Percentiles rank a stretch among this genome's conserved stretches.
Evolutionary conservation across 176 grass and related monocot genomes (phyloP).

Genomic region (Rhynchospora breviuscula): DNA sequence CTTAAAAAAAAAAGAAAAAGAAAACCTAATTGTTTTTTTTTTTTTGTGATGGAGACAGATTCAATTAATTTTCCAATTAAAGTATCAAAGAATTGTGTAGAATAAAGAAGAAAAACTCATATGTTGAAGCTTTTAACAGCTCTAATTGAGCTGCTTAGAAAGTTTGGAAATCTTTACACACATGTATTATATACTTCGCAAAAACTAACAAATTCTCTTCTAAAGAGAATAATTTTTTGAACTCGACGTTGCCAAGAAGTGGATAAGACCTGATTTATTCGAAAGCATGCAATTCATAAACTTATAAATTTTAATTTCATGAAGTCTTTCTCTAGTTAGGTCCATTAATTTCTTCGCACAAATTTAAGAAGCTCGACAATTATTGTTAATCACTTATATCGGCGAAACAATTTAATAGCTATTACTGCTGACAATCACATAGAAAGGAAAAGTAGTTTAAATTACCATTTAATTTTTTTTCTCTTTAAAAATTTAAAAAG

Average conservation of each 20-base stretch:
- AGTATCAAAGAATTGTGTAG: too few species aligned
- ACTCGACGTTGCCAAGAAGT: neutral
- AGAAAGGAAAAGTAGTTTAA: neutral
- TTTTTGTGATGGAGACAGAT: too few species aligned
- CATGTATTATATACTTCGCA: neutral
- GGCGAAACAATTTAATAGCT: neutral
- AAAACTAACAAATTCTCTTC: neutral
- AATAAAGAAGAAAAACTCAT: too few species aligned
- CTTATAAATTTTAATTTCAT: too few species aligned
- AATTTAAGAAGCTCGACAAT: neutral
- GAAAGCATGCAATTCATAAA: neutral
- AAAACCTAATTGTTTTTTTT: too few species aligned
- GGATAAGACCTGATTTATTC: constrained; percentile 4
- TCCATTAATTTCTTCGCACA: neutral
- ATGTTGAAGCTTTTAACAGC: too few species aligned
- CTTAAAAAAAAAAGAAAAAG: too few species aligned
- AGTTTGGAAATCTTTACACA: neutral
- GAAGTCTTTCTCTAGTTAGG: neutral
- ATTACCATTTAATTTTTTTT: neutral
- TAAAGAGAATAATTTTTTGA: neutral
- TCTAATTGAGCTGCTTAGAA: too few species aligned
- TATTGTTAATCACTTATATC: neutral
- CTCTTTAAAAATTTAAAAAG: neutral
- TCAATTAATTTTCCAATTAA: too few species aligned
- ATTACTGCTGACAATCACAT: neutral